Evolutionary conservation across 495 filamentous ascomycete species (phyloP), one percentile per base, ranked within the genome.

Genomic region (Penicillium parvum): DNA sequence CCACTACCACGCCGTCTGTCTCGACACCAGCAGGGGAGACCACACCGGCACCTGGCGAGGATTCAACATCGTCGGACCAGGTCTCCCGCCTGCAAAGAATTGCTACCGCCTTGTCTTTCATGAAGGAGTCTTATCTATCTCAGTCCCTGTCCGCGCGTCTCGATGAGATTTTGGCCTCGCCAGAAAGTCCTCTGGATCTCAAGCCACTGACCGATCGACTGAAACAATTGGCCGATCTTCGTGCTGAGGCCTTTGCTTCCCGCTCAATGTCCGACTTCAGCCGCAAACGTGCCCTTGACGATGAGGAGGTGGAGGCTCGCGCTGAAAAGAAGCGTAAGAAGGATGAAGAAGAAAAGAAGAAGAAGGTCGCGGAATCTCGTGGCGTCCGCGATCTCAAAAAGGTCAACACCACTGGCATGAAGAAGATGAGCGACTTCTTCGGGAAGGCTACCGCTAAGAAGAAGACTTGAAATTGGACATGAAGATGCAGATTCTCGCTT

Each of bases 351-450:
- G 88, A 91, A 64, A 84, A 81, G 66, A 77, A 78, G 39, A 81
- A 80, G 50, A 88, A 88, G 61, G 75, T 74, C 6, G 72, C 73
- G 10, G 77, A 87, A 65, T 91, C 84, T 49, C 72, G 78, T 14
- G 90, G 77, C 0, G 79, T 95, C 1, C 81, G 76, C 52, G 75
- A 90, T 27, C 57, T 99, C 54, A 84, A 83, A 60, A 97, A 96
- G 69, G 91, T 86, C 10, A 85, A 96, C 60, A 88, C 82, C 0
- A 78, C 56, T 11, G 94, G 92, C 18, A 99, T 99, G 92, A 88
- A 86, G 75, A 97, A 96, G 74, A 78, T 98, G 81, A 96, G 88
- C 51, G 78, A 83, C 47, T 98, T 97, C 62, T 98, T 98, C 61
- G 77, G 74, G 26, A 96, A 90, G 70, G 82, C 65, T 7, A 50